phyloP scores from a whole-genome alignment of 441 rosid species.

The Eruca vesicaria region DNA sequence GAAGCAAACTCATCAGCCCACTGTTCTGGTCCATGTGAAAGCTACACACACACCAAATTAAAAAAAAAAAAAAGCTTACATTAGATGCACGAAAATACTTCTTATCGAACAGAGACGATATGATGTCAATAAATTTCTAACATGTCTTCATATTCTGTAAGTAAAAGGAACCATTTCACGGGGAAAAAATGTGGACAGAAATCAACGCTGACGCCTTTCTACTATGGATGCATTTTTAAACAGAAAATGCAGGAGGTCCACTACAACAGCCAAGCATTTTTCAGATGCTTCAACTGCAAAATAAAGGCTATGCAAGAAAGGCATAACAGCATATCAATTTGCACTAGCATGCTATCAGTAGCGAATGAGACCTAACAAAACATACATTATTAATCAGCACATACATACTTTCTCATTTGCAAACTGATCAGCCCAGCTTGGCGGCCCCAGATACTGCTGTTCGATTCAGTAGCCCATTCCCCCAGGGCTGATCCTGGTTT shows the following conservation, averaged over 20 bases:
- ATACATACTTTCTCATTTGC: conserved; percentile 50
- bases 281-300: not conserved
- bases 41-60: conserved; percentile 41
- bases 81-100: conserved; percentile 10
- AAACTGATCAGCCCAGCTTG: conserved; percentile 95
- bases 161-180: not conserved
- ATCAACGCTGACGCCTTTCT: not conserved
- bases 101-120: not conserved
- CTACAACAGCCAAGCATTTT: conserved; percentile 8
- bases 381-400: not conserved
- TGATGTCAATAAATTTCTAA: not conserved
- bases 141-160: conserved; percentile 20
- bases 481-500: conserved; percentile 70
- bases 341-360: conserved; percentile 12
- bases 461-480: conserved; percentile 94
- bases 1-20: conserved; percentile 87
- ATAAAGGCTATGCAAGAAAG: not conserved
- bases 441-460: conserved; percentile 57
- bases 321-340: not conserved
- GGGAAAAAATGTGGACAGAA: conserved; percentile 6
- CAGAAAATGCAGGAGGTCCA: not conserved
- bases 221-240: not conserved
- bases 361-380: conserved; percentile 5
- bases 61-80: conserved; percentile 16
- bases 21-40: conserved; percentile 65